These are phyloP conservation scores for Plasmodium yoelii DNA, from an alignment of 169 alveolate species.

Conservation along the genomic window DNA sequence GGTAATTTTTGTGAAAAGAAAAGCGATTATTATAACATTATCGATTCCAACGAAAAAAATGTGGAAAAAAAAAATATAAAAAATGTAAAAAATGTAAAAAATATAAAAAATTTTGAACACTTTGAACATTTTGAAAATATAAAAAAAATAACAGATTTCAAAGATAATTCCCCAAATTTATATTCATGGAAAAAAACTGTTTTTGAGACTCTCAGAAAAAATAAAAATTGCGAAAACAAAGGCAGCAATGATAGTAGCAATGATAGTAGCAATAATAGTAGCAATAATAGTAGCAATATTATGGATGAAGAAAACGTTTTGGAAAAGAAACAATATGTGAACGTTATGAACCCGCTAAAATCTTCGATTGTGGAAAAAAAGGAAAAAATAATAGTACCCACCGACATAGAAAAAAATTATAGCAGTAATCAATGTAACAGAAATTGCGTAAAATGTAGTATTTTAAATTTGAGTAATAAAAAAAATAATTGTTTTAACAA, in stretches of 20 bases:
- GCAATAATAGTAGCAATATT: background rate
- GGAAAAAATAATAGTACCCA: background rate
- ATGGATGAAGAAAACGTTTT: background rate
- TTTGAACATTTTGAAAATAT: background rate
- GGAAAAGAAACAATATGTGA: background rate
- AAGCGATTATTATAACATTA: background rate
- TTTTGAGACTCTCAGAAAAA: background rate
- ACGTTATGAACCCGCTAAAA: background rate
- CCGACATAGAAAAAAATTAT: background rate
- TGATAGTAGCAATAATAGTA: background rate
- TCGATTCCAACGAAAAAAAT: background rate
- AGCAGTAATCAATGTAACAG: background rate
- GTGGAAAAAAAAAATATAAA: background rate
- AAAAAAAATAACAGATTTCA: constrained; percentile 2
- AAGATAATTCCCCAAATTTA: background rate
- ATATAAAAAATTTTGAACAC: background rate
- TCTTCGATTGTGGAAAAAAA: background rate
- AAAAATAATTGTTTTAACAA: constrained; percentile 3
- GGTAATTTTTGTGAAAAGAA: background rate
- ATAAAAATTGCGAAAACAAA: background rate
- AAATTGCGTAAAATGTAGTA: background rate
- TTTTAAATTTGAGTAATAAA: background rate
- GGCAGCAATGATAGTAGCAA: too few species aligned
- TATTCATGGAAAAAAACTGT: background rate
- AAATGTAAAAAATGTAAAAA: background rate